Conservation (phyloP, 2,329 filamentous ascomycete genomes). For the Cladosporium sp. region DNA sequence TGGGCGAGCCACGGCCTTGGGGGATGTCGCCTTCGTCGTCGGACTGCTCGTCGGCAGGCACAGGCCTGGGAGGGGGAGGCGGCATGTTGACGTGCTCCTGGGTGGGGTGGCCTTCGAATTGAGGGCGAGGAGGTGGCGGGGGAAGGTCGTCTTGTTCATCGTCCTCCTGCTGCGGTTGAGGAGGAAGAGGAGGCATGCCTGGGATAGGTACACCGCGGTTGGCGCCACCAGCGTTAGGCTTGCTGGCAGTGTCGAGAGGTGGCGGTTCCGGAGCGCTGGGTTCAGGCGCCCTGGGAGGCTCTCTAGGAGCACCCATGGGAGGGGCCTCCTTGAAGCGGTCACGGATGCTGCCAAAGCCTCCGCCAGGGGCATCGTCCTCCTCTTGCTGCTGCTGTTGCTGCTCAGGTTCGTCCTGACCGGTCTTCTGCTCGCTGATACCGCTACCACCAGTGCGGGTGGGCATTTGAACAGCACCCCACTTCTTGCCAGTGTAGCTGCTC, state of each 20-base stretch:
- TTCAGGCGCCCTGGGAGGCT: constrained; percentile 39
- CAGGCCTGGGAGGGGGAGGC: constrained; percentile 38
- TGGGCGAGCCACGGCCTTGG: constrained; percentile 61
- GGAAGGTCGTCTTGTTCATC: not conserved
- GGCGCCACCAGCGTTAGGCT: constrained; percentile 56
- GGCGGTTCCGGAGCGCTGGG: constrained; percentile 44
- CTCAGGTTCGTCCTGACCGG: constrained; percentile 52
- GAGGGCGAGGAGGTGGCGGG: constrained; percentile 2
- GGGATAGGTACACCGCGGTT: constrained; percentile 68
- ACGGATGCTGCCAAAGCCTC: constrained; percentile 67
- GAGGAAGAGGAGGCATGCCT: constrained; percentile 56
- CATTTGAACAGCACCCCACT: constrained; percentile 73
- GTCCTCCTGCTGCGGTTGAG: constrained; percentile 37
- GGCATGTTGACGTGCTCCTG: constrained; percentile 46
- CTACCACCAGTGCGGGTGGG: constrained; percentile 65
- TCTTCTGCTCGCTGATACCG: constrained; percentile 56
- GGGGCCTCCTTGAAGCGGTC: constrained; percentile 74
- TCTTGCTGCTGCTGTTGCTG: constrained; percentile 37
- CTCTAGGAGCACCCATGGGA: constrained; percentile 53
- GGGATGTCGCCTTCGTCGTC: constrained; percentile 35
- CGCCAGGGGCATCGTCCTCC: constrained; percentile 52
- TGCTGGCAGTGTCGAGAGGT: constrained; percentile 61
- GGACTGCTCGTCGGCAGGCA: constrained; percentile 25
- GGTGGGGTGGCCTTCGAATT: constrained; percentile 43
- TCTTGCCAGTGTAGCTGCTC: constrained; percentile 85